Conservation (phyloP, 129 eudicot genomes). For the Calendula officinalis region DNA sequence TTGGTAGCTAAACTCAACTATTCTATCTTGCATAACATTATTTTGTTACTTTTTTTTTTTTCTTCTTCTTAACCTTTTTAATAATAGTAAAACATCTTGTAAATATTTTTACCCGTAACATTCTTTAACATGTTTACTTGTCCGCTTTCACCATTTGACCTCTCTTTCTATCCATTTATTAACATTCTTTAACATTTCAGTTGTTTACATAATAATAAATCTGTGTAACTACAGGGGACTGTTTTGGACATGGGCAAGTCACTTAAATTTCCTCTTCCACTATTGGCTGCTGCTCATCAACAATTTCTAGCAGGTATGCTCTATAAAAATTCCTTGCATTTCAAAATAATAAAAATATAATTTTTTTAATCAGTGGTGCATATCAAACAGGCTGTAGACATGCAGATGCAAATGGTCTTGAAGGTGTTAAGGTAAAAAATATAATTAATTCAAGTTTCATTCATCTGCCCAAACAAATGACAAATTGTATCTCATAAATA, state of each 20-base stretch:
- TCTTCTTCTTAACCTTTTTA: background rate
- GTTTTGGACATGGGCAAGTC: conserved; percentile 82
- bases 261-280: conserved; percentile 80
- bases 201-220: conserved; percentile 5
- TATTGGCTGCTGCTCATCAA: conserved; percentile 87
- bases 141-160: background rate
- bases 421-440: conserved; percentile 55
- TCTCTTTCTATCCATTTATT: background rate
- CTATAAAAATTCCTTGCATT: too few species aligned
- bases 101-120: background rate
- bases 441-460: background rate
- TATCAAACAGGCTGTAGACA: conserved; percentile 53
- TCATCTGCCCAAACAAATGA: conserved; percentile 10
- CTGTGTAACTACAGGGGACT: conserved; percentile 50
- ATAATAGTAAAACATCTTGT: background rate
- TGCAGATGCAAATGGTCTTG: conserved; percentile 44
- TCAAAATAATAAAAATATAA: too few species aligned
- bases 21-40: conserved; percentile 7
- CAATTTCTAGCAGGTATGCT: conserved; percentile 80
- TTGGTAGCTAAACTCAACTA: conserved; percentile 40
- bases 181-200: too few species aligned
- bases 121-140: conserved; percentile 2
- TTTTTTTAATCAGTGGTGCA: conserved; percentile 15
- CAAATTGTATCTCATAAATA: background rate
- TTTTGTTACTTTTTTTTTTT: background rate